A percentile compares a stretch with the other conserved stretches of the same genome.
phyloP scores from a whole-genome alignment of 306 rosid genomes.

The Spatholobus suberectus region DNA sequence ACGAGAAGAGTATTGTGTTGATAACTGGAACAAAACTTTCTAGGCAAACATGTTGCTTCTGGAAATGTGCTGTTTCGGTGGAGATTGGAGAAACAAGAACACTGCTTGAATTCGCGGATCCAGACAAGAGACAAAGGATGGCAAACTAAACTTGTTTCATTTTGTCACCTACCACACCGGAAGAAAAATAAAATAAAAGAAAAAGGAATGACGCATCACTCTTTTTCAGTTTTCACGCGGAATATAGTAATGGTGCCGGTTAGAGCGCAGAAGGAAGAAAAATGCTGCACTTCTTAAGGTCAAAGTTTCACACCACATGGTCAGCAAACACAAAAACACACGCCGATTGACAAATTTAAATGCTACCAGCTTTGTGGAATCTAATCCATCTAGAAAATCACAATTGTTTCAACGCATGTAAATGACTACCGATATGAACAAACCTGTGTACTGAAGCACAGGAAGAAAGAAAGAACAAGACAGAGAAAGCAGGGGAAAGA shows the following conservation, averaged over 20 bases:
- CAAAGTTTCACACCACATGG: neutral
- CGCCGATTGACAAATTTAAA: neutral
- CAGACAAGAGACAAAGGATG: neutral
- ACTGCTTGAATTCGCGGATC: constrained; percentile 8
- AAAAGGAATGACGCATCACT: too few species aligned
- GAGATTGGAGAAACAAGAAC: constrained; percentile 2
- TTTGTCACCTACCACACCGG: constrained; percentile 3
- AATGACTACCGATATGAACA: neutral
- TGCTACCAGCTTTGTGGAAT: neutral
- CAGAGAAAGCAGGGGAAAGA: neutral
- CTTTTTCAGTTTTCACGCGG: too few species aligned
- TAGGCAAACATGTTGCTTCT: neutral
- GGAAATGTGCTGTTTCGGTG: neutral
- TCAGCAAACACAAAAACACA: too few species aligned
- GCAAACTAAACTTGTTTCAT: neutral
- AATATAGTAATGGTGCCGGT: neutral
- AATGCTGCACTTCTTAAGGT: constrained; percentile 24
- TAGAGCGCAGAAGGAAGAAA: neutral
- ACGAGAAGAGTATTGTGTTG: neutral
- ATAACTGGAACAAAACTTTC: neutral
- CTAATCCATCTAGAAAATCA: neutral
- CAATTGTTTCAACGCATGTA: neutral
- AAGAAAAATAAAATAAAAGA: too few species aligned
- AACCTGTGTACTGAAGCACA: neutral
- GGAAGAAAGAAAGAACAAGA: neutral